These are phyloP conservation scores for Epichloe coenophiala DNA, from an alignment of 2,329 filamentous ascomycete species.

Conservation along the genomic window DNA sequence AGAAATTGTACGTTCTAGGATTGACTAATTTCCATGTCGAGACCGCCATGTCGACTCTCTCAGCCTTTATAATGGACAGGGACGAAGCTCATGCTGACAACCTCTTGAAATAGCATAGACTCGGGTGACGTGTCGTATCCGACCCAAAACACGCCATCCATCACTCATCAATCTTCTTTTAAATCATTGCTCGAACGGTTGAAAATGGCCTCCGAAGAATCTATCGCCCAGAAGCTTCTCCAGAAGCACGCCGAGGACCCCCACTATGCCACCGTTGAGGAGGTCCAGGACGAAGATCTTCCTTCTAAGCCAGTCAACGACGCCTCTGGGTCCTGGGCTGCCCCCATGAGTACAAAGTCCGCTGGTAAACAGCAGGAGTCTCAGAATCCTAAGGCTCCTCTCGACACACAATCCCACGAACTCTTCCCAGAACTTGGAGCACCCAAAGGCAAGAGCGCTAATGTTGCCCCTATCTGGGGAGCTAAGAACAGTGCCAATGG, in stretches of 20 bases:
- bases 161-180: neutral
- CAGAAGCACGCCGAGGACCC: slow-evolving; percentile 43
- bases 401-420: slow-evolving; percentile 83
- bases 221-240: slow-evolving; percentile 48
- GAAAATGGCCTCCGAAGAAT: slow-evolving; percentile 20
- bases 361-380: slow-evolving; percentile 55
- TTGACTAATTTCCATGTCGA: neutral
- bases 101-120: neutral
- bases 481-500: slow-evolving; percentile 52
- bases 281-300: slow-evolving; percentile 68
- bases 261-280: slow-evolving; percentile 61
- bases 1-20: neutral
- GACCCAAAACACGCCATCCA: neutral
- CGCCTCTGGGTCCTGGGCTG: slow-evolving; percentile 31
- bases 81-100: neutral
- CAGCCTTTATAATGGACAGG: no score
- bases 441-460: slow-evolving; percentile 51
- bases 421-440: slow-evolving; percentile 83
- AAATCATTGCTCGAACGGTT: neutral
- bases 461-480: slow-evolving; percentile 64
- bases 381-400: slow-evolving; percentile 25
- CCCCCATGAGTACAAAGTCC: slow-evolving; percentile 45
- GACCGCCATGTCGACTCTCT: no score
- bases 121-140: neutral
- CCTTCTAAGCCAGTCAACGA: slow-evolving; percentile 37